phyloP scores from a whole-genome alignment of 495 filamentous ascomycete genomes.

The Neurospora sp. region DNA sequence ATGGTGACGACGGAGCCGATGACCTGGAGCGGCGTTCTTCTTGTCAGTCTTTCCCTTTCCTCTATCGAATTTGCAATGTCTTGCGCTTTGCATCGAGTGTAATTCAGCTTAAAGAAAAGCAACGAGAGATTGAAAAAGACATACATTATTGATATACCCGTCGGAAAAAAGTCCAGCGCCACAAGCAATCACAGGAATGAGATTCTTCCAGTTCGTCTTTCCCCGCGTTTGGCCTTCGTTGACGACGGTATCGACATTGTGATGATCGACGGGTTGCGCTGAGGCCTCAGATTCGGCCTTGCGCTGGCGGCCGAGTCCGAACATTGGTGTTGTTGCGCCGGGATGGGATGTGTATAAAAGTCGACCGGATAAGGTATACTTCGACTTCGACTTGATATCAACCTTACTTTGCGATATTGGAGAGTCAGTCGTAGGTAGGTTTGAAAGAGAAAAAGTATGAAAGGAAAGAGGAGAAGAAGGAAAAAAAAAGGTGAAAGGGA shows the following conservation, averaged over 20 bases:
- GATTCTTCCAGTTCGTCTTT: slow-evolving; percentile 7
- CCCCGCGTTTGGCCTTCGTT: not conserved
- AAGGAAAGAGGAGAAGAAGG: not conserved
- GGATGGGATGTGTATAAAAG: not conserved
- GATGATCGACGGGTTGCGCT: not conserved
- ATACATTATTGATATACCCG: slow-evolving; percentile 74
- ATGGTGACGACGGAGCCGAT: slow-evolving; percentile 76
- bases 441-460: not conserved
- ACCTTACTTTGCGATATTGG: not conserved
- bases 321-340: not conserved
- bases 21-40: slow-evolving; percentile 38
- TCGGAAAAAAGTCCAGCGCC: slow-evolving; percentile 86
- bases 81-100: not conserved
- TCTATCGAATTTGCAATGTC: not conserved
- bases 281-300: not conserved
- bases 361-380: not conserved
- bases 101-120: not conserved
- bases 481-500: not conserved
- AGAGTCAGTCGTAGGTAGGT: not conserved
- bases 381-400: not conserved
- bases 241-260: not conserved
- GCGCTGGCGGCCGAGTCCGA: not conserved
- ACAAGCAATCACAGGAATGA: slow-evolving; percentile 58
- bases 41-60: not conserved
- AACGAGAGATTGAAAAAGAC: not conserved